Evolutionary conservation across 2,329 filamentous ascomycete species (phyloP).

Genomic region (Epicoccum nigrum): DNA sequence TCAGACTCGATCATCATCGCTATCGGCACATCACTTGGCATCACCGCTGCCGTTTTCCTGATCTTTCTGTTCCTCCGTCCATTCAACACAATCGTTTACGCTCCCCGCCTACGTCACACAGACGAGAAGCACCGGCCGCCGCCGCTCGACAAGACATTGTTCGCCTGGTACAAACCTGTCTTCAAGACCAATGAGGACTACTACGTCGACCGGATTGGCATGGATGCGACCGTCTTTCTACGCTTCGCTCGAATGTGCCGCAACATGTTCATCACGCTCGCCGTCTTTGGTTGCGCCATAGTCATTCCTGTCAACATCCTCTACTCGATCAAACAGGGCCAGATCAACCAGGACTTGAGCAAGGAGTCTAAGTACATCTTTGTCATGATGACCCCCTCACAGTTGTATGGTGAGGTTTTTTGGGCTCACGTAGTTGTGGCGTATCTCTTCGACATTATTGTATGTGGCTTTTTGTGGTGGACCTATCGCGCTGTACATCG

Average conservation of each 20-base stretch:
- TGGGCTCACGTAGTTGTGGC: conserved; percentile 66
- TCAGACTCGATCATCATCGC: conserved; percentile 75
- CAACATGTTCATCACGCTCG: conserved; percentile 80
- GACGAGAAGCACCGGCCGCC: conserved; percentile 90
- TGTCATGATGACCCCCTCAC: conserved; percentile 50
- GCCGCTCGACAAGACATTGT: conserved; percentile 81
- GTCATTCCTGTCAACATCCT: conserved; percentile 81
- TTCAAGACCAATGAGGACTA: conserved; percentile 77
- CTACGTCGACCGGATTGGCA: conserved; percentile 79
- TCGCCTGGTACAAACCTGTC: conserved; percentile 84
- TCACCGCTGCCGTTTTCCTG: conserved; percentile 75
- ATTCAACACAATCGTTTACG: conserved; percentile 90
- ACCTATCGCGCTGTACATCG: conserved; percentile 79
- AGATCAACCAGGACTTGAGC: conserved; percentile 15
- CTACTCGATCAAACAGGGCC: conserved; percentile 19
- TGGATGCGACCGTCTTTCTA: conserved; percentile 91
- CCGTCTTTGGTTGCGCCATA: conserved; percentile 74
- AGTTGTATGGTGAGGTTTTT: conserved; percentile 55
- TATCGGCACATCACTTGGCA: conserved; percentile 76
- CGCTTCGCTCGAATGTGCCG: conserved; percentile 89
- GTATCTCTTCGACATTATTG: conserved; percentile 73
- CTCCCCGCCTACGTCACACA: conserved; percentile 89
- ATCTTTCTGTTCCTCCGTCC: conserved; percentile 89
- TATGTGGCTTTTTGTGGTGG: conserved; percentile 84
- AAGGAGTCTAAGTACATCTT: conserved; percentile 23